Base-by-base conservation (phyloP, 2,329 filamentous ascomycete species). In the Botrytis sinoallii region DNA sequence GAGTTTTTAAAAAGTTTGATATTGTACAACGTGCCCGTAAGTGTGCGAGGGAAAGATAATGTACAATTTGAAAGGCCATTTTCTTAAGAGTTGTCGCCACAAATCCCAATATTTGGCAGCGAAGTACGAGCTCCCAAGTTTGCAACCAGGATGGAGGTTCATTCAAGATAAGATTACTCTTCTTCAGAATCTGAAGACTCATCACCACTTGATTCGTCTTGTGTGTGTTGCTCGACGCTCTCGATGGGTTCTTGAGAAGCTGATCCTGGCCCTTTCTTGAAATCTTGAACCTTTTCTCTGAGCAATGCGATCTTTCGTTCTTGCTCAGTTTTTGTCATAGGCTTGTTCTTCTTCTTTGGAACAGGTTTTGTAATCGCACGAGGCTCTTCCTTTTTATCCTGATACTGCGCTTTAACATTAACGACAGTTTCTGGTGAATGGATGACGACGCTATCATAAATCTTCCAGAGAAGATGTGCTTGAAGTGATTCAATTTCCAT, bases 241-340 rank as follows among this genome's bases (percentile, higher is more conserved):
- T 79, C 79, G 74, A 77, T 79, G 35, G 84, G 84, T 77, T 86
- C 84, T 76, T 85, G 84, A 29, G 80, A 80, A 32, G 76, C 76
- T 68, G 78, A 79, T 68, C 71, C 75, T 12, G 48, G 44, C 22
- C 38, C 63, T 60, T 78, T 74, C 29, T 78, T 74, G 65, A 79
- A 86, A 73, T 85, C 82, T n/a, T 85, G 85, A 77, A 91, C 85
- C 76, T 89, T 86, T 80, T 88, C 86, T 77, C 88, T 86, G 38
- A 93, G 85, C 80, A 89, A 85, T 76, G 87, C 85, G 78, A 93
- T 91, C 76, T 88, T 90, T 60, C 87, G 86, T 79, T 92, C 90
- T 82, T 93, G 91, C 82, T 93, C 91, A 48, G 85, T 84, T 83
- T 91, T 91, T 82, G 89, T 90, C 91, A 93, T 93, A 1, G 91